These are phyloP conservation scores for Neoboletus subvelutipes DNA, from an alignment of 768 basidiomycete species.

Conservation along the genomic window DNA sequence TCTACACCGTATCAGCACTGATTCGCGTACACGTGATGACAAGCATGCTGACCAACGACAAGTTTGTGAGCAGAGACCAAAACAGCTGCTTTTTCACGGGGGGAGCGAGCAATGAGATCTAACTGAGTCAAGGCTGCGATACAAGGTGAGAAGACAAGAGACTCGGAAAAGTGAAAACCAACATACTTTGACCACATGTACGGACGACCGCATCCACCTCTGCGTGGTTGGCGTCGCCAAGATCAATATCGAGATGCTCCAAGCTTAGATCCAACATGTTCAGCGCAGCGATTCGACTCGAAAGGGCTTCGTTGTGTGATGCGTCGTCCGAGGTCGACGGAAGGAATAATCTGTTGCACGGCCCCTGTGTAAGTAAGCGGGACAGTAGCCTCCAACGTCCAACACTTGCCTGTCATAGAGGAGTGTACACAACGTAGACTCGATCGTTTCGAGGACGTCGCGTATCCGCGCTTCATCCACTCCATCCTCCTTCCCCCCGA, in stretches of 20 bases:
- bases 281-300: conserved; percentile 86
- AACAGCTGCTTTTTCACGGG: conserved; percentile 75
- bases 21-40: background rate
- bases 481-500: conserved; percentile 27
- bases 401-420: conserved; percentile 78
- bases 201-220: conserved; percentile 60
- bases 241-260: conserved; percentile 86
- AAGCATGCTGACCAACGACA: conserved; percentile 61
- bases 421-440: conserved; percentile 63
- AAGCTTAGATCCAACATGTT: conserved; percentile 88
- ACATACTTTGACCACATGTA: conserved; percentile 71
- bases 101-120: conserved; percentile 50
- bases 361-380: background rate
- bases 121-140: conserved; percentile 53
- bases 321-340: conserved; percentile 74
- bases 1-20: conserved; percentile 40
- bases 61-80: conserved; percentile 84
- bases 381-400: background rate
- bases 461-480: conserved; percentile 46
- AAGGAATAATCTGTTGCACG: conserved; percentile 64
- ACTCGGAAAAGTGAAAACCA: background rate
- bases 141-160: conserved; percentile 29
- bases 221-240: conserved; percentile 47
- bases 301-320: conserved; percentile 86
- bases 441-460: conserved; percentile 70